Conservation (phyloP, 805 yeast genomes). For the Saturnispora kantuleensis region DNA sequence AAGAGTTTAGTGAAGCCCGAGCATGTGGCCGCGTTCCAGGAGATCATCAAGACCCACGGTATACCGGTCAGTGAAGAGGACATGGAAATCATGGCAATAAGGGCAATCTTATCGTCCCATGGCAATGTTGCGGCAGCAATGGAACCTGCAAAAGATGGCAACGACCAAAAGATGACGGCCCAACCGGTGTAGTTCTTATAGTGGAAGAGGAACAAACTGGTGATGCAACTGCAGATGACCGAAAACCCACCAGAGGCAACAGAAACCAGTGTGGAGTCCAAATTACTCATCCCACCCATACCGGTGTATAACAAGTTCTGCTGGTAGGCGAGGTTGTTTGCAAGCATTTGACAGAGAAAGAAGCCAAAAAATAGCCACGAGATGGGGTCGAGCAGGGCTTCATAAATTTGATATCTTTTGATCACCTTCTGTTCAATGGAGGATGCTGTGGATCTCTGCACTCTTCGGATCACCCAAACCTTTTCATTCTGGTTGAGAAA, state of each 20-base stretch:
- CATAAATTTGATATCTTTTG: conserved; percentile 40
- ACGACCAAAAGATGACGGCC: conserved; percentile 17
- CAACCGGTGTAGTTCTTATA: conserved; percentile 31
- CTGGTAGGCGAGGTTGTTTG: conserved; percentile 45
- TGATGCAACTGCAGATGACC: conserved; percentile 30
- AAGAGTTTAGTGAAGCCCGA: conserved; percentile 44
- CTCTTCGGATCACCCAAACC: conserved; percentile 38
- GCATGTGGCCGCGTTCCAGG: conserved; percentile 25
- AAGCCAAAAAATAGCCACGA: conserved; percentile 34
- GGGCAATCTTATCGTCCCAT: conserved; percentile 35
- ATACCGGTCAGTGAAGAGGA: conserved; percentile 32
- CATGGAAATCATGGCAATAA: conserved; percentile 38
- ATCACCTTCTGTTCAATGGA: conserved; percentile 36
- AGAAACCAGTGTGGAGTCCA: conserved; percentile 41
- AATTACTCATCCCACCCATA: conserved; percentile 30
- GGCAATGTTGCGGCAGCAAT: conserved; percentile 29
- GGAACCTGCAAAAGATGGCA: conserved; percentile 26
- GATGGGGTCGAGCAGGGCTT: conserved; percentile 39
- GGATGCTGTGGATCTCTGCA: conserved; percentile 28
- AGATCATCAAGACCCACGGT: conserved; percentile 20
- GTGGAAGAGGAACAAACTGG: conserved; percentile 27
- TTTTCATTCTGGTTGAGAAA: conserved; percentile 41
- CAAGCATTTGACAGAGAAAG: conserved; percentile 37
- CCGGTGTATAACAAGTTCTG: conserved; percentile 38
- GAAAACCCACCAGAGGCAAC: conserved; percentile 46